Percentiles rank a stretch among this genome's conserved stretches.
phyloP scores from a whole-genome alignment of 1,284 basidiomycete species.

The Marasmius tenuissimus region DNA sequence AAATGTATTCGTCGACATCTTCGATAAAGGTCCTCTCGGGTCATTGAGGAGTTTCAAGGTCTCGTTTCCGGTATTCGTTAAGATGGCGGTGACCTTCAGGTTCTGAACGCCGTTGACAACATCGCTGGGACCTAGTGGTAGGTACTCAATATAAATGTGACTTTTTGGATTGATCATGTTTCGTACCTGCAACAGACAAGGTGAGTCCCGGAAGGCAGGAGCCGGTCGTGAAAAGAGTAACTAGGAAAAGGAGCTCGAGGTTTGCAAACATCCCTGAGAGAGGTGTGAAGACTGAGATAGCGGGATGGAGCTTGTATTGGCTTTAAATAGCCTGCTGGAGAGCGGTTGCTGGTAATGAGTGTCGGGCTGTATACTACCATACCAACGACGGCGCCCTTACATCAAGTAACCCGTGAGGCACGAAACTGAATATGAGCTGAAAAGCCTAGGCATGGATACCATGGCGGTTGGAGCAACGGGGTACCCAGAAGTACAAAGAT shows the following conservation, averaged over 20 bases:
- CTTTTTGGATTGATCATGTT: background rate
- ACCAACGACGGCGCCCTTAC: too few species aligned
- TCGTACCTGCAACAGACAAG: background rate
- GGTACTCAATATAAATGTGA: background rate
- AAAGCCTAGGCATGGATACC: too few species aligned
- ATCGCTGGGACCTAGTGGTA: background rate
- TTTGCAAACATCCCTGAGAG: background rate
- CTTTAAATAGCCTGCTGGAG: too few species aligned
- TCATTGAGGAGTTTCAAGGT: slow-evolving; percentile 41
- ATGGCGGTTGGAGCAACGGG: too few species aligned
- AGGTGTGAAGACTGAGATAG: background rate
- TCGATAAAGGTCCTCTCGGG: slow-evolving; percentile 34
- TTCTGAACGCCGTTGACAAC: slow-evolving; percentile 32
- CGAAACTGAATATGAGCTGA: too few species aligned
- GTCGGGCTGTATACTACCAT: too few species aligned
- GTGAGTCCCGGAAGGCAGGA: background rate
- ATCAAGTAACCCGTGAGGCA: too few species aligned
- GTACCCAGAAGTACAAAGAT: too few species aligned
- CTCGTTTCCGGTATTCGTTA: slow-evolving; percentile 45
- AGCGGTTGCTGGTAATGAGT: too few species aligned
- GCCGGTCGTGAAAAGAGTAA: background rate
- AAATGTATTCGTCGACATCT: slow-evolving; percentile 38
- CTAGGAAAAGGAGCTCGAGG: background rate
- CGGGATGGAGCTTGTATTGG: too few species aligned
- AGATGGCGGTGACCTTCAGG: slow-evolving; percentile 35